Conservation (phyloP, 805 yeast genomes). For the Candida suzukii region DNA sequence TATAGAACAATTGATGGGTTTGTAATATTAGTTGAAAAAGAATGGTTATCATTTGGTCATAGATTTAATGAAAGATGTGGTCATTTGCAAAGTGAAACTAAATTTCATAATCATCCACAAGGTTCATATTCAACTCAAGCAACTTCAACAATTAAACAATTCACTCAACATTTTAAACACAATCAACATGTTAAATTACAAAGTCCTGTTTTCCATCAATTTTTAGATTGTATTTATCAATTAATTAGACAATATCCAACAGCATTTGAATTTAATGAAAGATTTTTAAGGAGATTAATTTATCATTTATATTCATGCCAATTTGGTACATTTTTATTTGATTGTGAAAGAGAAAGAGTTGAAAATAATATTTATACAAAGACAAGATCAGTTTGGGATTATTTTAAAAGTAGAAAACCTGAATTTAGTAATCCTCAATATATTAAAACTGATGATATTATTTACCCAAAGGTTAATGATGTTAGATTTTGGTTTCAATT, state of each 20-base stretch:
- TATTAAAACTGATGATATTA: constrained; percentile 28
- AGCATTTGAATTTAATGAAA: constrained; percentile 79
- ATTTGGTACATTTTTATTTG: constrained; percentile 82
- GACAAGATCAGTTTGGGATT: constrained; percentile 89
- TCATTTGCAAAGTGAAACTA: constrained; percentile 52
- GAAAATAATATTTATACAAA: constrained; percentile 32
- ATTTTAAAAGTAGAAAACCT: constrained; percentile 64
- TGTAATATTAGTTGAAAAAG: constrained; percentile 79
- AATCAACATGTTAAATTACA: constrained; percentile 47
- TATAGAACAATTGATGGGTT: constrained; percentile 87
- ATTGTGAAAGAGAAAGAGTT: constrained; percentile 60
- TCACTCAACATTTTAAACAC: constrained; percentile 45
- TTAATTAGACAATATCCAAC: constrained; percentile 61
- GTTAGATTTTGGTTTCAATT: constrained; percentile 88
- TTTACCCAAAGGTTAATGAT: constrained; percentile 55
- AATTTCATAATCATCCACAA: constrained; percentile 36
- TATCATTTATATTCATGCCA: constrained; percentile 93
- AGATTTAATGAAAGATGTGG: constrained; percentile 80
- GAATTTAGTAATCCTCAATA: constrained; percentile 65
- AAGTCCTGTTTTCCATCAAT: constrained; percentile 95
- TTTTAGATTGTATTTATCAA: constrained; percentile 85
- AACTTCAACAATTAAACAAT: constrained; percentile 30
- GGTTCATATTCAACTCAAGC: constrained; percentile 30
- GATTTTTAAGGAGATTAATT: constrained; percentile 74
- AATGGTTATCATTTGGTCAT: constrained; percentile 94